These are phyloP conservation scores for Cucumis melo DNA, from an alignment of 306 rosid species.

Conservation along the genomic window DNA sequence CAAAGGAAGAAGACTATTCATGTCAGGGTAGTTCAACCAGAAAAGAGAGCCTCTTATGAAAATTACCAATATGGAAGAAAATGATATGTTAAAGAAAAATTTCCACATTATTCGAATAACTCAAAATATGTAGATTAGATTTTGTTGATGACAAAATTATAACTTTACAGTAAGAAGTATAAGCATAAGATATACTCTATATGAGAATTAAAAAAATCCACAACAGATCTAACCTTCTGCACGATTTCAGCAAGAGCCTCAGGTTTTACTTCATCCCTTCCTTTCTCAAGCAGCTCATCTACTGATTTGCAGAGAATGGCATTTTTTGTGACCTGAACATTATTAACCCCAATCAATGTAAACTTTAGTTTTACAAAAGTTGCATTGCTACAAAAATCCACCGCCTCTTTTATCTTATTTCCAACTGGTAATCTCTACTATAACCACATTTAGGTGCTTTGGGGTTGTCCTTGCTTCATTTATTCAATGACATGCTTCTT, in stretches of 20 bases:
- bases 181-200: neutral
- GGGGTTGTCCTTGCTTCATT: too few relatives aligned
- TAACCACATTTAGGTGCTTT: too few relatives aligned
- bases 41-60: neutral
- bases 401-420: neutral
- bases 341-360: neutral
- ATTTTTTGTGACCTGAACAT: constrained; percentile 58
- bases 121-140: neutral
- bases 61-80: neutral
- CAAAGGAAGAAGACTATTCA: neutral
- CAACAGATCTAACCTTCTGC: constrained; percentile 41
- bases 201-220: neutral
- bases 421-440: too few relatives aligned
- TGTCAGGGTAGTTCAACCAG: neutral
- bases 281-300: constrained; percentile 49
- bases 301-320: constrained; percentile 53
- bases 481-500: too few relatives aligned
- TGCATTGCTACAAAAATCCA: neutral
- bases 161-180: neutral
- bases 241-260: constrained; percentile 46
- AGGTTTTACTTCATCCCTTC: constrained; percentile 35
- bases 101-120: neutral
- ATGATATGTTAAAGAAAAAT: neutral
- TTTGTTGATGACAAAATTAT: neutral
- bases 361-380: neutral